These are phyloP conservation scores for Aspergillus udagawae DNA, from an alignment of 2,329 filamentous ascomycete genomes.

Conservation along the genomic window DNA sequence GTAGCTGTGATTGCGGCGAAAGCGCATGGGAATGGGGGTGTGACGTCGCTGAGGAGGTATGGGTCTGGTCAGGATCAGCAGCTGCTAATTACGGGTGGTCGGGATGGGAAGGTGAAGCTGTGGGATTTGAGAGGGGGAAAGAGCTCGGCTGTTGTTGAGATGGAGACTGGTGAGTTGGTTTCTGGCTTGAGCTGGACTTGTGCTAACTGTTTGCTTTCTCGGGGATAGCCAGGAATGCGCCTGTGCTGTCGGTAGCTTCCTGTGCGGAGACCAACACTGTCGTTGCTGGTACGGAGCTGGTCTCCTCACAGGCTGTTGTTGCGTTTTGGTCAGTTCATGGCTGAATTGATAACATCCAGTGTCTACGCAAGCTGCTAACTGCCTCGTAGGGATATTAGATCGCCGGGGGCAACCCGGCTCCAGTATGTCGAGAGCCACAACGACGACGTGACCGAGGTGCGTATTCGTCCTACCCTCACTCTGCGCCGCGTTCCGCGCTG, in stretches of 20 bases:
- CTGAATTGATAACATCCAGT: background rate
- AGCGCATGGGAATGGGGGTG: constrained; percentile 30
- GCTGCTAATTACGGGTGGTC: constrained; percentile 34
- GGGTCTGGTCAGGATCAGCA: constrained; percentile 19
- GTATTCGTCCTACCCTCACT: constrained; percentile 16
- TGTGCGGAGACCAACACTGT: constrained; percentile 44
- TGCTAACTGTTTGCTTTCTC: constrained; percentile 5
- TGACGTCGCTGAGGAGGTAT: constrained; percentile 36
- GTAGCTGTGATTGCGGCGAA: constrained; percentile 25
- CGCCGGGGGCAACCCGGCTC: constrained; percentile 29
- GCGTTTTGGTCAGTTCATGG: constrained; percentile 41
- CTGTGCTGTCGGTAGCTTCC: constrained; percentile 52
- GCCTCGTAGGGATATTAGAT: constrained; percentile 41
- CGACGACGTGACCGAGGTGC: constrained; percentile 58
- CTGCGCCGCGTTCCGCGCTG: background rate
- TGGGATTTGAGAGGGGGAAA: constrained; percentile 38
- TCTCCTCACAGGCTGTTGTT: constrained; percentile 39
- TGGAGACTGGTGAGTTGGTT: constrained; percentile 33
- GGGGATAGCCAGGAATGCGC: constrained; percentile 42
- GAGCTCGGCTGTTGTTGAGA: constrained; percentile 27
- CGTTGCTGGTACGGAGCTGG: constrained; percentile 55
- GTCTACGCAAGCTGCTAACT: constrained; percentile 22
- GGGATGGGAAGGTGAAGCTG: constrained; percentile 39
- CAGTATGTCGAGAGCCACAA: constrained; percentile 48
- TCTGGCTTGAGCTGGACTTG: background rate